These are phyloP conservation scores for Huntiella omanensis DNA, from an alignment of 2,329 filamentous ascomycete genomes.

Conservation along the genomic window DNA sequence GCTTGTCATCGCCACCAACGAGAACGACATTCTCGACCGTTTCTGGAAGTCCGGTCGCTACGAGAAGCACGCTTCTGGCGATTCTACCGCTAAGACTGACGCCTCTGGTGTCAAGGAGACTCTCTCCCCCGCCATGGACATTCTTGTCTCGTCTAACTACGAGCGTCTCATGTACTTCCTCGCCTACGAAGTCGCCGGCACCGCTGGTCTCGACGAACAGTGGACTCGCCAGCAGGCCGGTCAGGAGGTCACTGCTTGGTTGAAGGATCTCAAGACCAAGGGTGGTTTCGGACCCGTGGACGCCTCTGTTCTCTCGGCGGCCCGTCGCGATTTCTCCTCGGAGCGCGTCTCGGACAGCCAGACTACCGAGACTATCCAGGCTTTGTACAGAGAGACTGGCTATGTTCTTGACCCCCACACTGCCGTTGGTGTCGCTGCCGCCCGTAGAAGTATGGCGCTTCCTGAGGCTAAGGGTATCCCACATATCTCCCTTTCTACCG, in stretches of 20 bases:
- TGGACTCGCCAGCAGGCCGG: slow-evolving; percentile 53
- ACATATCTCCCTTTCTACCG: slow-evolving; percentile 81
- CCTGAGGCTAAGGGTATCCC: slow-evolving; percentile 28
- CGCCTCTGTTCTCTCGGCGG: slow-evolving; percentile 49
- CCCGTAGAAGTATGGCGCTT: slow-evolving; percentile 48
- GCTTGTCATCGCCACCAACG: slow-evolving; percentile 84
- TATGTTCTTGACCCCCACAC: slow-evolving; percentile 91
- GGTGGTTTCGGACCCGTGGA: slow-evolving; percentile 70
- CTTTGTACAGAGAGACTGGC: slow-evolving; percentile 35
- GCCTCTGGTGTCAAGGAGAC: slow-evolving; percentile 72
- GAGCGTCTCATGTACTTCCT: slow-evolving; percentile 91
- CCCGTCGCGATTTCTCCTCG: slow-evolving; percentile 59
- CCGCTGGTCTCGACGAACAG: slow-evolving; percentile 40
- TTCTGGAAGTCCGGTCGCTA: slow-evolving; percentile 87
- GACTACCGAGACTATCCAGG: slow-evolving; percentile 45
- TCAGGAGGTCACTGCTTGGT: slow-evolving; percentile 58
- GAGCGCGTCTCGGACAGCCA: slow-evolving; percentile 51
- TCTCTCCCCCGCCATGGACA: slow-evolving; percentile 90
- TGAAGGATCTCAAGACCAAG: slow-evolving; percentile 57
- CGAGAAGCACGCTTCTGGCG: slow-evolving; percentile 53
- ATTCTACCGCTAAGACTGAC: slow-evolving; percentile 38
- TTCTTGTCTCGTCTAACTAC: slow-evolving; percentile 89
- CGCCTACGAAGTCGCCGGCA: slow-evolving; percentile 49
- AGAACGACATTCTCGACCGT: slow-evolving; percentile 89
- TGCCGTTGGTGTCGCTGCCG: slow-evolving; percentile 66